A percentile compares a stretch with the other conserved stretches of the same genome.
Conservation (phyloP, 176 grass and related monocot genomes). For the Bromus sterilis region DNA sequence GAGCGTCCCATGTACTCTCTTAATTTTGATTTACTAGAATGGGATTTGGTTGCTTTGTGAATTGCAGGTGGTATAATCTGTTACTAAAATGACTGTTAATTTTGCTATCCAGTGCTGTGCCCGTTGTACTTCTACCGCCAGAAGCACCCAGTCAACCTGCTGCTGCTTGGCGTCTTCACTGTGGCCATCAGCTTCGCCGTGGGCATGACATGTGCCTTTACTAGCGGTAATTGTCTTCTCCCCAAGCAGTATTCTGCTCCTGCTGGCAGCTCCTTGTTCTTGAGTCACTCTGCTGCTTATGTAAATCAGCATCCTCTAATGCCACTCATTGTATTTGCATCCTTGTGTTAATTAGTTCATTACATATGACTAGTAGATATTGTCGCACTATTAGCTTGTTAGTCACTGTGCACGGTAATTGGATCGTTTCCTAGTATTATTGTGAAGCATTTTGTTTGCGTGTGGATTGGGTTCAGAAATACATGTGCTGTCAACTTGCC, state of each 20-base stretch:
- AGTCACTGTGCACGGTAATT: background rate
- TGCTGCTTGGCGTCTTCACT: slow-evolving; percentile 60
- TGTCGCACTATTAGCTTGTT: background rate
- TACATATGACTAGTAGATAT: background rate
- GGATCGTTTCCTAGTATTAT: background rate
- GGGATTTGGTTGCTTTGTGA: background rate
- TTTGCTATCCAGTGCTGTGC: slow-evolving; percentile 57
- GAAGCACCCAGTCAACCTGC: slow-evolving; percentile 73
- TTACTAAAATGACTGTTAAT: background rate
- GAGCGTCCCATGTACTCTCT: background rate
- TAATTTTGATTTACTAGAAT: background rate
- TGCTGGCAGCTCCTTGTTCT: background rate
- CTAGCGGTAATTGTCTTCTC: slow-evolving; percentile 43
- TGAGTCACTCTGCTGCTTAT: background rate
- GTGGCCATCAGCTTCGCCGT: no score
- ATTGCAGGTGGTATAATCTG: background rate
- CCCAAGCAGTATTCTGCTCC: background rate
- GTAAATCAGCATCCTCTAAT: background rate
- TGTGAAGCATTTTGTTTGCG: background rate
- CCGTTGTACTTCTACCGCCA: slow-evolving; percentile 73
- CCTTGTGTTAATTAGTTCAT: background rate
- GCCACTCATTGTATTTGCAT: background rate
- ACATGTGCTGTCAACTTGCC: background rate
- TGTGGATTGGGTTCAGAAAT: background rate
- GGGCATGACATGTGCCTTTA: slow-evolving; percentile 94